phyloP scores from a whole-genome alignment of 2,329 filamentous ascomycete genomes.

The Cordyceps cateniannulata region DNA sequence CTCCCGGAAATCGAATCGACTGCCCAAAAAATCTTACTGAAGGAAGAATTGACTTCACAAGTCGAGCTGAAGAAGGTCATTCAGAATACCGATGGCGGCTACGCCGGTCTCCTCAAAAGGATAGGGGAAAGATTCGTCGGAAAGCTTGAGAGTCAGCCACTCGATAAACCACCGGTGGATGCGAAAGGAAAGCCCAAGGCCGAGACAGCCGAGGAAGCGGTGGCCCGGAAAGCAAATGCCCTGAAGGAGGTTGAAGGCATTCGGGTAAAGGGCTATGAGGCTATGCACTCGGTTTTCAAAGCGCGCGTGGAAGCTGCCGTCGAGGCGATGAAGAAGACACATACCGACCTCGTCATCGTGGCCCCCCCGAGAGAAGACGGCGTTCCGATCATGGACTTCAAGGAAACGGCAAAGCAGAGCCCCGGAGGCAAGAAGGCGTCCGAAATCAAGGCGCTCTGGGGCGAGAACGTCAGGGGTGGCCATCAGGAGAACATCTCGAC shows the following conservation, averaged over 20 bases:
- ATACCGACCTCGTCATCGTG: background rate
- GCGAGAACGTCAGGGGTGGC: background rate
- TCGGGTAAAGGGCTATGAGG: no score
- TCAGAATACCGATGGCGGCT: background rate
- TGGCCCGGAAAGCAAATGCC: background rate
- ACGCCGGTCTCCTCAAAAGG: background rate
- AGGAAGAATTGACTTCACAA: background rate
- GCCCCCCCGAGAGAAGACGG: background rate
- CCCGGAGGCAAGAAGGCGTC: background rate
- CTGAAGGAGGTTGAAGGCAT: no score
- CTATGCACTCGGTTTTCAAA: no score
- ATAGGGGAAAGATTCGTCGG: background rate
- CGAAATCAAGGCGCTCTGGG: background rate
- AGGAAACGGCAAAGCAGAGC: background rate
- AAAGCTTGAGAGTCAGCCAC: background rate
- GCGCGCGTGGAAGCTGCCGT: no score
- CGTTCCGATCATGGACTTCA: background rate
- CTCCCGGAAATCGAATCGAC: background rate
- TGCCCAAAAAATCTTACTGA: background rate
- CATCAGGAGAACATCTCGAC: background rate
- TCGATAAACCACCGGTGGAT: background rate
- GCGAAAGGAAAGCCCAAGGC: background rate
- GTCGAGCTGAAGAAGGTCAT: background rate
- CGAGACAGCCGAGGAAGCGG: no score
- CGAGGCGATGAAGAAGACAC: no score